Percentiles rank a stretch among this genome's conserved stretches.
Conservation (phyloP, 78 protist genomes). For the slime mould (Dictyostelium discoideum) region DNA sequence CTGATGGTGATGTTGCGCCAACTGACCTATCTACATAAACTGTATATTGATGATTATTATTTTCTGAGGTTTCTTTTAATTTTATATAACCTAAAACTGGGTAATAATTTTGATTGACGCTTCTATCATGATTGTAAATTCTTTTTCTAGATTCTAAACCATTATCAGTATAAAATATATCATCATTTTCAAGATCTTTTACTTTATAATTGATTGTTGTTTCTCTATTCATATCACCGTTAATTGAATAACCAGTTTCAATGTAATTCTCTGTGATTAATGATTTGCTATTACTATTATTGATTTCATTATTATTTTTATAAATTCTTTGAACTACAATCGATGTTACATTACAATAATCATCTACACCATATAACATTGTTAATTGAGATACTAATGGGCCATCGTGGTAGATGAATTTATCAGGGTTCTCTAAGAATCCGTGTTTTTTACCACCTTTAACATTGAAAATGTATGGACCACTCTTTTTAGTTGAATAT, state of each 20-base stretch:
- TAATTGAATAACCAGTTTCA: slow-evolving; percentile 38
- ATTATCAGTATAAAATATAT: slow-evolving; percentile 75
- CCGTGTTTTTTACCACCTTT: background rate
- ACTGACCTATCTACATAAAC: slow-evolving; percentile 40
- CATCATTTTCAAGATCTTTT: background rate
- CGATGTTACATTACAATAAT: background rate
- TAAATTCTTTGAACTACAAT: slow-evolving; percentile 10
- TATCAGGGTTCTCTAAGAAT: background rate
- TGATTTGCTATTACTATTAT: background rate
- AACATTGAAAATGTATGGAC: slow-evolving; percentile 10
- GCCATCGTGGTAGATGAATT: background rate
- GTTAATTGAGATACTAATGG: slow-evolving; percentile 1
- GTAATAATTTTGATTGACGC: slow-evolving; percentile 22
- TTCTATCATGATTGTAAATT: background rate
- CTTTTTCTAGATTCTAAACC: slow-evolving; percentile 64
- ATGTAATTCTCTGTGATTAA: background rate
- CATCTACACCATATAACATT: background rate
- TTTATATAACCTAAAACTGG: slow-evolving; percentile 42
- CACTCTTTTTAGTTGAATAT: background rate
- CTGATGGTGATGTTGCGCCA: background rate
- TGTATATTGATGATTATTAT: slow-evolving; percentile 25
- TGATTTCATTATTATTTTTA: background rate
- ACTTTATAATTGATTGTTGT: slow-evolving; percentile 1
- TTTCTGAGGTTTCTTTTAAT: background rate
- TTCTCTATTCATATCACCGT: slow-evolving; percentile 26